Conservation (phyloP, 2,329 filamentous ascomycete genomes). For the Fusarium citri region DNA sequence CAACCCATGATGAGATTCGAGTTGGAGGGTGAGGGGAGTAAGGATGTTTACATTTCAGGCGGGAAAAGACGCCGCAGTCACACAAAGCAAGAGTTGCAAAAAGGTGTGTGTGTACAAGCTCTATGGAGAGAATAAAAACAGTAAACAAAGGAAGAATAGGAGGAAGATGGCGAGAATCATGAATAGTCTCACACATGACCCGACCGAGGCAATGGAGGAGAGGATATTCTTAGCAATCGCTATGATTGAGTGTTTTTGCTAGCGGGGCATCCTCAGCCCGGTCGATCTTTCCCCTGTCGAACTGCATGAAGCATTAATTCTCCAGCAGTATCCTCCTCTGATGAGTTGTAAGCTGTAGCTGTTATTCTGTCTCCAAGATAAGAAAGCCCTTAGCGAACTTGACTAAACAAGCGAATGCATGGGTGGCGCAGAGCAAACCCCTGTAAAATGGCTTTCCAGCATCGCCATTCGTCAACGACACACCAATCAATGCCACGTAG, state of each 20-base stretch:
- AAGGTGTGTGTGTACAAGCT: background rate
- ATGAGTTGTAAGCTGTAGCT: fast-evolving
- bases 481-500: constrained; percentile 24
- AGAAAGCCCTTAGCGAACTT: constrained; percentile 25
- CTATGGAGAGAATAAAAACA: background rate
- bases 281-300: constrained; percentile 38
- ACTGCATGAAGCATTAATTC: background rate
- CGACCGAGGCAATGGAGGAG: constrained; percentile 13
- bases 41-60: constrained; percentile 8
- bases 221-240: constrained; percentile 40
- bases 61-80: background rate
- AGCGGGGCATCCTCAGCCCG: constrained; percentile 21
- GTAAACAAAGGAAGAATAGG: constrained; percentile 10
- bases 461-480: constrained; percentile 28
- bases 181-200: constrained; percentile 30
- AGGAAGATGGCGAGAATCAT: constrained; percentile 25
- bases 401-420: constrained; percentile 23
- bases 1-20: constrained; percentile 7
- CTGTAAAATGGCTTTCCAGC: constrained; percentile 14
- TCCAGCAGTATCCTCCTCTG: fast-evolving
- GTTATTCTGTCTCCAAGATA: background rate
- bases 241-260: constrained; percentile 20
- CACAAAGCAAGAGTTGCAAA: background rate
- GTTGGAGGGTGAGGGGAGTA: background rate
- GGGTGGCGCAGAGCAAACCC: constrained; percentile 12